Percentiles rank a stretch among this genome's conserved stretches.
phyloP scores from a whole-genome alignment of 1,139 yeast genomes.

The Spencermartinsiella ligniputridi region DNA sequence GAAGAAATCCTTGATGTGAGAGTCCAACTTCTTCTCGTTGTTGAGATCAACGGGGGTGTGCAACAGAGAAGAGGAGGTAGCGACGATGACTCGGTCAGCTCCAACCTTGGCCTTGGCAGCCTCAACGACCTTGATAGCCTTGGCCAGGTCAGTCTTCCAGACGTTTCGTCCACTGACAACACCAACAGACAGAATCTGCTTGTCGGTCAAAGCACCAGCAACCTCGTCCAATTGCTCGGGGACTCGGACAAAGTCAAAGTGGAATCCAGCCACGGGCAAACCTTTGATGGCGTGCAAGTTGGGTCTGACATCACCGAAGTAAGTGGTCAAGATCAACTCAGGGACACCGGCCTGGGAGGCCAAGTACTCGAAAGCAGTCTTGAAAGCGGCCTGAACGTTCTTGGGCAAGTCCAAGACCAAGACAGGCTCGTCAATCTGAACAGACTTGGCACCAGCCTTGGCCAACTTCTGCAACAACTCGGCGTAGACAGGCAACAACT shows the following conservation, averaged over 20 bases:
- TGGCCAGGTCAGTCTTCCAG: conserved; percentile 94
- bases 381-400: conserved; percentile 76
- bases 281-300: conserved; percentile 84
- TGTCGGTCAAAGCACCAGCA: conserved; percentile 54
- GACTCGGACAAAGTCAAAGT: conserved; percentile 92
- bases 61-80: conserved; percentile 93
- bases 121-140: conserved; percentile 76
- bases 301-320: conserved; percentile 98
- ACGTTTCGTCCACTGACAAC: conserved; percentile 98
- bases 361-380: conserved; percentile 75
- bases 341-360: conserved; percentile 64
- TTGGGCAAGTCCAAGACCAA: conserved; percentile 91
- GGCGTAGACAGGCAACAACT: conserved; percentile 87
- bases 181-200: conserved; percentile 91
- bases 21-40: conserved; percentile 84
- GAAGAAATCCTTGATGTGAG: conserved; percentile 95
- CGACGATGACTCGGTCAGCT: conserved; percentile 79
- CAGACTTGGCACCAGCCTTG: conserved; percentile 91
- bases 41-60: conserved; percentile 97
- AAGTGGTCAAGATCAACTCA: conserved; percentile 78
- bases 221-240: conserved; percentile 95
- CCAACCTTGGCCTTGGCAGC: conserved; percentile 84
- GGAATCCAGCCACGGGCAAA: conserved; percentile 92
- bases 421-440: conserved; percentile 97
- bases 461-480: conserved; percentile 82